Conservation (phyloP, 345 rosid genomes). For the Populus pruinosa region DNA sequence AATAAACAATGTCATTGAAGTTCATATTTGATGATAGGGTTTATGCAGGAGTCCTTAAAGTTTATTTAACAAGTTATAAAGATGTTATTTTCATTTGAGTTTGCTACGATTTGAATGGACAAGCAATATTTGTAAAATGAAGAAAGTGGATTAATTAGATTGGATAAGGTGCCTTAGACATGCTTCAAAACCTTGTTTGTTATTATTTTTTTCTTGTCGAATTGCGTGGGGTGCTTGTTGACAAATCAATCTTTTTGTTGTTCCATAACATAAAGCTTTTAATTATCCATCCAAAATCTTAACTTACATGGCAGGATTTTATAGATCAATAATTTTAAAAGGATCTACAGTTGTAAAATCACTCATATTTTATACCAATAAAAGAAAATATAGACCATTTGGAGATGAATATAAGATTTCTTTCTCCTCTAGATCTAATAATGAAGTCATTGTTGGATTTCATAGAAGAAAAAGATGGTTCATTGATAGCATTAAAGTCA, state of each 20-base stretch:
- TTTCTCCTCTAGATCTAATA: conserved; percentile 19
- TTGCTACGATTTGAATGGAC: conserved; percentile 29
- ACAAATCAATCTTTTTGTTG: not conserved
- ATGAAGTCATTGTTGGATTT: conserved; percentile 24
- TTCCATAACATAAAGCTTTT: conserved; percentile 17
- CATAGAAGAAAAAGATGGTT: conserved; percentile 24
- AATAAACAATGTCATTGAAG: not conserved
- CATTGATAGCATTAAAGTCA: conserved; percentile 29
- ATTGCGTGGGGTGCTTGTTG: not conserved
- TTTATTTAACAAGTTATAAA: conserved; percentile 19
- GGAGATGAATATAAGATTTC: conserved; percentile 28
- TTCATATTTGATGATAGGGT: conserved; percentile 26
- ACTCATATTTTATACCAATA: conserved; percentile 27
- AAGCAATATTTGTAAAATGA: conserved; percentile 25
- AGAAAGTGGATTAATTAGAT: conserved; percentile 19
- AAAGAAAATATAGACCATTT: conserved; percentile 29
- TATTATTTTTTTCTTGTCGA: not conserved
- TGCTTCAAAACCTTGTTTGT: not conserved
- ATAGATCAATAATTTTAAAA: conserved; percentile 19
- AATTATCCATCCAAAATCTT: conserved; percentile 27
- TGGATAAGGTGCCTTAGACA: conserved; percentile 17
- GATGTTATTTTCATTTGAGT: conserved; percentile 18
- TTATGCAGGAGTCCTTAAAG: conserved; percentile 21
- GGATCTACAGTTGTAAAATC: conserved; percentile 17
- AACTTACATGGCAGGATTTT: conserved; percentile 27